Evolutionary conservation across 164 flowering plant species (phyloP).

Genomic region (Aristolochia fimbriata): DNA sequence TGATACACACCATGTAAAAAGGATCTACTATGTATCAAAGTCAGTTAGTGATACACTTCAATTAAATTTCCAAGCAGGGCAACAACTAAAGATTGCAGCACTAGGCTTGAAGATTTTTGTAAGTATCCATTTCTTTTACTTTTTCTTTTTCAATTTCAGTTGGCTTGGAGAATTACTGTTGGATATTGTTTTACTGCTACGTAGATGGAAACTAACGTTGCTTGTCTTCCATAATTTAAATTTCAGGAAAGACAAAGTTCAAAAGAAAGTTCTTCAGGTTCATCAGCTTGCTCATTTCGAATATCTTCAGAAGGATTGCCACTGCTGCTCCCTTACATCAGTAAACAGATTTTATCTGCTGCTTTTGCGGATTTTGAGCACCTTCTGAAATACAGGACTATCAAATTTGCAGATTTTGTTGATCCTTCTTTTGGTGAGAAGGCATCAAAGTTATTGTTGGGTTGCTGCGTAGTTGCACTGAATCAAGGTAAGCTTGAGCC

Average conservation of each 20-base stretch:
- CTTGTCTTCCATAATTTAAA: not conserved
- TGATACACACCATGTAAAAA: conserved; percentile 65
- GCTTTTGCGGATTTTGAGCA: conserved; percentile 68
- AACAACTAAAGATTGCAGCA: conserved; percentile 89
- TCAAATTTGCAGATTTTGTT: conserved; percentile 76
- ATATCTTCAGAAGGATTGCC: conserved; percentile 98
- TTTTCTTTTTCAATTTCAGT: not conserved
- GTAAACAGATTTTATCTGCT: conserved; percentile 63
- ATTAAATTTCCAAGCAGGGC: conserved; percentile 62
- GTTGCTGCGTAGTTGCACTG: conserved; percentile 73
- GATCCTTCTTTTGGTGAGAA: conserved; percentile 56
- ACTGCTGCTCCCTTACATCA: conserved; percentile 77
- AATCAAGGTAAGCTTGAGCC: conserved; percentile 34
- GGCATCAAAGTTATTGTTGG: conserved; percentile 54
- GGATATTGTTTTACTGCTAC: too few relatives aligned
- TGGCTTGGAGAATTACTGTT: not conserved
- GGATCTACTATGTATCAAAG: conserved; percentile 80
- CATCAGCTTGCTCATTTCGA: conserved; percentile 59
- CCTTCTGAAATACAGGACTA: conserved; percentile 62
- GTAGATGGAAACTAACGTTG: too few relatives aligned
- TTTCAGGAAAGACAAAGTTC: conserved; percentile 83
- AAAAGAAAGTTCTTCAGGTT: conserved; percentile 39
- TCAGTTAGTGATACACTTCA: conserved; percentile 70
- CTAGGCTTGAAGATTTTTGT: conserved; percentile 93
- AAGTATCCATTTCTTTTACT: conserved; percentile 25